phyloP scores from a whole-genome alignment of 2,329 filamentous ascomycete genomes.

The Colletotrichum karsti region DNA sequence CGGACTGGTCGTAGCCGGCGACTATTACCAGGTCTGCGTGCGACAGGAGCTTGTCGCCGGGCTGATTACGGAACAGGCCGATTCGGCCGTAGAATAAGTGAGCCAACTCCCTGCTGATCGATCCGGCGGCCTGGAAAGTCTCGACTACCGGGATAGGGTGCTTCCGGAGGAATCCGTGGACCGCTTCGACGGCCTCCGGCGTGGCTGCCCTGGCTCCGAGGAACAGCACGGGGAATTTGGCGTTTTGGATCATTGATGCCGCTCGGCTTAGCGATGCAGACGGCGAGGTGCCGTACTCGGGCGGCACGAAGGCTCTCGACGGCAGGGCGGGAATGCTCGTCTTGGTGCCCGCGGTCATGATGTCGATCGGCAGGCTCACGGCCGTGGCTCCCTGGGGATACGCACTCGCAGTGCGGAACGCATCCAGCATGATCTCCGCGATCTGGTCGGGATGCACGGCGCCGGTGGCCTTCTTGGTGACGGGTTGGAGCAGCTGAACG shows the following conservation, averaged over 20 bases:
- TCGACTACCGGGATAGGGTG: constrained; percentile 56
- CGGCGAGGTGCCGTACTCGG: constrained; percentile 48
- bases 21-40: constrained; percentile 40
- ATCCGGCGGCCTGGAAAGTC: constrained; percentile 58
- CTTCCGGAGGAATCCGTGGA: constrained; percentile 49
- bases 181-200: constrained; percentile 46
- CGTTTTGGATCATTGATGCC: constrained; percentile 40
- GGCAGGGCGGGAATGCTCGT: constrained; percentile 45
- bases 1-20: constrained; percentile 55
- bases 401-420: constrained; percentile 50
- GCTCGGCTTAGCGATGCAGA: constrained; percentile 40
- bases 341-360: constrained; percentile 47
- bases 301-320: constrained; percentile 46
- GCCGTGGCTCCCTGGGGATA: constrained; percentile 52
- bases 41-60: constrained; percentile 52
- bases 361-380: constrained; percentile 53
- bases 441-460: constrained; percentile 56
- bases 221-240: constrained; percentile 52
- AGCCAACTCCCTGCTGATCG: constrained; percentile 50
- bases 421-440: constrained; percentile 54
- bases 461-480: constrained; percentile 49
- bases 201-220: constrained; percentile 53
- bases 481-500: constrained; percentile 51
- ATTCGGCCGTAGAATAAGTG: constrained; percentile 56
- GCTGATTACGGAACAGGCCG: constrained; percentile 57